These are phyloP conservation scores for Wickerhamiella lipophila DNA, from an alignment of 805 yeast genomes.

Conservation along the genomic window DNA sequence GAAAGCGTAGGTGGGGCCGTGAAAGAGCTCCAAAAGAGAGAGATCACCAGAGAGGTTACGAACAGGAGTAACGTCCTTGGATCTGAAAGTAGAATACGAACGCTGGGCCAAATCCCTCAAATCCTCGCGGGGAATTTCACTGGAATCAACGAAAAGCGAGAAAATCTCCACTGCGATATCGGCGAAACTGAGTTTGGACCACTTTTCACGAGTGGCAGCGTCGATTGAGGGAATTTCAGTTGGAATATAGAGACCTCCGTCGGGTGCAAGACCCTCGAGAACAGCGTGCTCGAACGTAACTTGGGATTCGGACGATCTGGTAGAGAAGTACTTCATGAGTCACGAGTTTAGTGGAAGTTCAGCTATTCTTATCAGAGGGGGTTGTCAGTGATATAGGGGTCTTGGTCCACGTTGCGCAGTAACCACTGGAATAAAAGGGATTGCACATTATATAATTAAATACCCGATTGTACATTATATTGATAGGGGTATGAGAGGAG, in stretches of 20 bases:
- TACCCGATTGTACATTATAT: too few species aligned
- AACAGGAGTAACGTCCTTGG: slow-evolving; percentile 79
- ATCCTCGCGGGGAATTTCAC: slow-evolving; percentile 63
- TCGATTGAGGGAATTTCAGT: slow-evolving; percentile 61
- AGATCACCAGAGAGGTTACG: slow-evolving; percentile 45
- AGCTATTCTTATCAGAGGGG: not conserved
- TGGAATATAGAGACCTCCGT: slow-evolving; percentile 93
- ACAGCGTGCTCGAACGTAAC: slow-evolving; percentile 33
- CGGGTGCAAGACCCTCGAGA: slow-evolving; percentile 74
- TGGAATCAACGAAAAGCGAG: slow-evolving; percentile 58
- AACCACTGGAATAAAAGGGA: too few species aligned
- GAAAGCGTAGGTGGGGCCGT: slow-evolving; percentile 98
- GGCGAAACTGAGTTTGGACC: slow-evolving; percentile 68
- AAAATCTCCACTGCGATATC: slow-evolving; percentile 80
- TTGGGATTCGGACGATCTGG: slow-evolving; percentile 28
- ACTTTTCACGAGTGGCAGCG: slow-evolving; percentile 41
- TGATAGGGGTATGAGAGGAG: too few species aligned
- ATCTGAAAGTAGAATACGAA: slow-evolving; percentile 85
- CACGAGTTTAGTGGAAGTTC: not conserved
- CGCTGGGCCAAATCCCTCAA: slow-evolving; percentile 46
- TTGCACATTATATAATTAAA: too few species aligned
- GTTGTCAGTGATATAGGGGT: not conserved
- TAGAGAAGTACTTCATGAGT: slow-evolving; percentile 27
- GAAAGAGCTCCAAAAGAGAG: slow-evolving; percentile 83
- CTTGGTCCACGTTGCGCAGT: not conserved